Conservation (phyloP, 2,329 filamentous ascomycete genomes). For the Ceratocystis ficicola region DNA sequence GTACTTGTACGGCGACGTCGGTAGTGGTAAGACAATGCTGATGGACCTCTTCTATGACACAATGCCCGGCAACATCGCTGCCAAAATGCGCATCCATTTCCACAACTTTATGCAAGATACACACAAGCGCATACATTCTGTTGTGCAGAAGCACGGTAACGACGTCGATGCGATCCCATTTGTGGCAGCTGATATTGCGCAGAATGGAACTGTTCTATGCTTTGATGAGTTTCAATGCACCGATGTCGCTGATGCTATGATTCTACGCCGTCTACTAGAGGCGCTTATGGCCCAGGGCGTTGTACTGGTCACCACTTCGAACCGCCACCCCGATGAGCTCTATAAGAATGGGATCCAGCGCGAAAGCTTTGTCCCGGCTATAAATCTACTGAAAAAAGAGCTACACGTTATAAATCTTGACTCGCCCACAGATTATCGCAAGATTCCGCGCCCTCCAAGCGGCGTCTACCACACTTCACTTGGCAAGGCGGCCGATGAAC, state of each 20-base stretch:
- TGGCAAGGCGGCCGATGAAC: conserved; percentile 60
- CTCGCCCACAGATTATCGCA: conserved; percentile 91
- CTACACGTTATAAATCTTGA: conserved; percentile 89
- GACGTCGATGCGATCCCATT: conserved; percentile 86
- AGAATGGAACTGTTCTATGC: conserved; percentile 73
- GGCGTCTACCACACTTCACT: conserved; percentile 90
- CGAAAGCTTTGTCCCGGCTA: conserved; percentile 88
- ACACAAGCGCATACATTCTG: conserved; percentile 75
- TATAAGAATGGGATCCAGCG: conserved; percentile 98
- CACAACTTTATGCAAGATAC: conserved; percentile 99
- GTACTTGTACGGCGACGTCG: conserved; percentile 93
- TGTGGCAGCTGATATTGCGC: conserved; percentile 86
- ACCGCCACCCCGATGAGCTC: conserved; percentile 88
- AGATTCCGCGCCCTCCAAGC: conserved; percentile 82
- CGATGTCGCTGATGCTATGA: conserved; percentile 98
- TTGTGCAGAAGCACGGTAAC: conserved; percentile 80
- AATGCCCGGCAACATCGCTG: conserved; percentile 61
- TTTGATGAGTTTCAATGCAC: conserved; percentile 99
- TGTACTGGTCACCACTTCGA: conserved; percentile 88
- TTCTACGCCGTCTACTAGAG: conserved; percentile 75
- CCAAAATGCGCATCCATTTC: conserved; percentile 91
- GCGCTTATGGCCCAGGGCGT: conserved; percentile 93
- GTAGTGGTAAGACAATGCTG: conserved; percentile 96
- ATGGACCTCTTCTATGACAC: conserved; percentile 99
- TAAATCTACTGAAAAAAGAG: conserved; percentile 73